These are phyloP conservation scores for Aspergillus diversus DNA, from an alignment of 495 filamentous ascomycete species.

Conservation along the genomic window DNA sequence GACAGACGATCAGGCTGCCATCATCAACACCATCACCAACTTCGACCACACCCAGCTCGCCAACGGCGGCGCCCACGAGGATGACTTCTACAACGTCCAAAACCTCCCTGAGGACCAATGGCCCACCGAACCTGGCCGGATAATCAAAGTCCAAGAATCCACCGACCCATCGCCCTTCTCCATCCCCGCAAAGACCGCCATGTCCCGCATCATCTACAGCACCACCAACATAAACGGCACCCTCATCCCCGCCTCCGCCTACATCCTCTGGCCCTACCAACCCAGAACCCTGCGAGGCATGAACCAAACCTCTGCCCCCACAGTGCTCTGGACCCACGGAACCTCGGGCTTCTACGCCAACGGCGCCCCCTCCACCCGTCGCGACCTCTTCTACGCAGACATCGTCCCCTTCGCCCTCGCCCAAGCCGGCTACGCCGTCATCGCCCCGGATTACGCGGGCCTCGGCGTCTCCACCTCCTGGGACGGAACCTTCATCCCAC, in stretches of 20 bases:
- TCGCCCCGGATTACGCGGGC: constrained; percentile 61
- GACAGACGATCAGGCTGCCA: constrained; percentile 17
- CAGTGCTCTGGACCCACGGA: constrained; percentile 57
- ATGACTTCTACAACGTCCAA: constrained; percentile 32
- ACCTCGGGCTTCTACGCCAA: constrained; percentile 51
- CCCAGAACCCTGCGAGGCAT: neutral
- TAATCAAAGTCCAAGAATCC: constrained; percentile 39
- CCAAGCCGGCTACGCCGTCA: constrained; percentile 54
- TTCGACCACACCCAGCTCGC: constrained; percentile 44
- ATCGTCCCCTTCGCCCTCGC: constrained; percentile 49
- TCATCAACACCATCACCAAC: constrained; percentile 35
- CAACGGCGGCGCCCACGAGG: constrained; percentile 31
- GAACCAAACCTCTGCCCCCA: neutral
- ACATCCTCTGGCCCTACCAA: constrained; percentile 12
- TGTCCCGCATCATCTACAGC: constrained; percentile 16
- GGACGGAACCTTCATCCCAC: constrained; percentile 39
- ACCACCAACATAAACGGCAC: constrained; percentile 4
- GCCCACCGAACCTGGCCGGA: constrained; percentile 31
- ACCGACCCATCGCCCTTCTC: constrained; percentile 29
- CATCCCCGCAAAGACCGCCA: neutral
- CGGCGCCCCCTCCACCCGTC: constrained; percentile 49
- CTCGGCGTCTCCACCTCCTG: constrained; percentile 48
- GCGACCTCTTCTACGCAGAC: constrained; percentile 50
- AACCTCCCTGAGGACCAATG: constrained; percentile 20
- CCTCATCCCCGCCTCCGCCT: constrained; percentile 7